Evolutionary conservation across 2,329 filamentous ascomycete species (phyloP), one percentile per base, ranked within the genome.

Genomic region (Setomelanomma holmii): DNA sequence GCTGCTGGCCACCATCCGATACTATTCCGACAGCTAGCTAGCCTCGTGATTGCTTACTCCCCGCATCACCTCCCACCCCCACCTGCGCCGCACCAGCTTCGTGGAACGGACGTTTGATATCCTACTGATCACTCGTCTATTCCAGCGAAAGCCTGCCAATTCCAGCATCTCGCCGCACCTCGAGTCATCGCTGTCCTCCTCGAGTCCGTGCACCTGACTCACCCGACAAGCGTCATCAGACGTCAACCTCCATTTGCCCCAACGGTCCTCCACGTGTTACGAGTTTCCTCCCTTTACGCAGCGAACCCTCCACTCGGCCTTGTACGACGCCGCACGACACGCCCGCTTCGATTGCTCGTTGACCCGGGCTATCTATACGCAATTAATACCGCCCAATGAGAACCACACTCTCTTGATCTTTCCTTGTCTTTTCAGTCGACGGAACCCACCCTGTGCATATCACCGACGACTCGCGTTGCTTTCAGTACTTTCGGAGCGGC

Each of bases 341-440:
- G 39, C 49, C 40, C 60, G 57, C 55, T 51, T 60, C 58, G 57
- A 68, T 64, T 62, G 68, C 71, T 75, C 73, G 72, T 73, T 74
- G 72, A 74, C 57, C 60, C 72, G 70, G 67, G 70, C 68, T 66
- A 67, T 73, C 68, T 63, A 64, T 69, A 72, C 59, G 63, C 60
- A 69, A 67, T 70, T 75, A 75, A 75, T 75, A 70, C 67, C 62
- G 58, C 60, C 72, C 69, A 73, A 76, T 78, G 76, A 76, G 70
- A 69, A 74, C 64, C 62, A 77, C 75, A 75, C 67, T 77, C 75
- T 73, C 72, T 76, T 72, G 63, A 67, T 40, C 53, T 76, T 76
- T 75, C 69, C 66, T 77, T 76, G 65, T 63, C 65, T 71, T 73
- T 62, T 63, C 50, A 55, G 67, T 71, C 70, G 63, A 68, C 71